Evolutionary conservation across 805 yeast genomes (phyloP).

Genomic region (Ogataea degrootiae): DNA sequence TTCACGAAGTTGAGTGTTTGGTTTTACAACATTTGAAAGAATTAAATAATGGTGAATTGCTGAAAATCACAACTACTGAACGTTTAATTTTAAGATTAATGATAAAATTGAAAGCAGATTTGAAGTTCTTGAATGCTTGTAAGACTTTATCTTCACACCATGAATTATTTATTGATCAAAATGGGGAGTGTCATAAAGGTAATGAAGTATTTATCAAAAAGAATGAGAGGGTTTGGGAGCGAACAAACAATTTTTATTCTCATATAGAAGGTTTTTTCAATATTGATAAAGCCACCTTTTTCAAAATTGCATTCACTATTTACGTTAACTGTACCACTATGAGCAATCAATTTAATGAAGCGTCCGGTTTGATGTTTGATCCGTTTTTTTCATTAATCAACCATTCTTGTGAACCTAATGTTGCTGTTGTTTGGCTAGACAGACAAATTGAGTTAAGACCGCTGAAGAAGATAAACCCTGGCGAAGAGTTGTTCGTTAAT

Average conservation of each 20-base stretch:
- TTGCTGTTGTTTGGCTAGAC: constrained; percentile 20
- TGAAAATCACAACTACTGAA: constrained; percentile 9
- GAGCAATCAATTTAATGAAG: constrained; percentile 24
- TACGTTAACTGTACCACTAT: constrained; percentile 29
- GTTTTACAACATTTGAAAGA: background rate
- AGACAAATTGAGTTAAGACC: constrained; percentile 17
- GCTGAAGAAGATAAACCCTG: constrained; percentile 14
- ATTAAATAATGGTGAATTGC: no score
- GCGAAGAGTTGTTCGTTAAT: constrained; percentile 29
- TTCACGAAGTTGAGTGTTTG: constrained; percentile 16
- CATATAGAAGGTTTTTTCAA: background rate
- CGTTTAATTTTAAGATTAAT: constrained; percentile 9
- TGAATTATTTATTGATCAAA: constrained; percentile 5
- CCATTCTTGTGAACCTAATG: constrained; percentile 38
- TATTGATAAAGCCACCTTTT: constrained; percentile 11
- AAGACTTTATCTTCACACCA: constrained; percentile 20
- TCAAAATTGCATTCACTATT: constrained; percentile 15
- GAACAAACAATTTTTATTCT: background rate
- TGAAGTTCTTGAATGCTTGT: constrained; percentile 8
- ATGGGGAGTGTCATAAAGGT: background rate
- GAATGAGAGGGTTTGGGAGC: background rate
- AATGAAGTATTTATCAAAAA: no score
- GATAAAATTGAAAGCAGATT: constrained; percentile 4
- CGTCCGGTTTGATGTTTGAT: constrained; percentile 33
- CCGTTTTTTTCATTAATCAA: constrained; percentile 34